These are phyloP conservation scores for Lichtheimia ramosa DNA, from an alignment of 371 early-diverging fungal species.

Conservation along the genomic window DNA sequence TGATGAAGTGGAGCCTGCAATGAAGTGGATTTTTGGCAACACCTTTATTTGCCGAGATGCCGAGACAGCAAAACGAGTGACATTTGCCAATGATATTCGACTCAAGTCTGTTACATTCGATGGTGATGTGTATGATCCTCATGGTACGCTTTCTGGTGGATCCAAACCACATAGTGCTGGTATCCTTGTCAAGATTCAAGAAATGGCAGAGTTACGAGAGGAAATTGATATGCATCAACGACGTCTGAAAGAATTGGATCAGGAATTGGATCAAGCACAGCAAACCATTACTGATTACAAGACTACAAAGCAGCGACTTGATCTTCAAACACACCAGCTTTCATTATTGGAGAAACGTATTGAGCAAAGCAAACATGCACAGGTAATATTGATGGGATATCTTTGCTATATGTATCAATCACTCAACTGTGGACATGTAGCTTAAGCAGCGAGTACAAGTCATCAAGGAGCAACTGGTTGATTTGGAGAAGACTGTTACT, in stretches of 20 bases:
- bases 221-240: constrained; percentile 51
- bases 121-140: constrained; percentile 99
- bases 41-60: constrained; percentile 92
- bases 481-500: constrained; percentile 29
- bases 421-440: not conserved
- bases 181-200: constrained; percentile 72
- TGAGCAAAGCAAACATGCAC: constrained; percentile 68
- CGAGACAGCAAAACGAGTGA: constrained; percentile 82
- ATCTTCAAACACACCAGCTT: constrained; percentile 74
- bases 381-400: constrained; percentile 26
- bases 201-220: constrained; percentile 57
- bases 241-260: constrained; percentile 47
- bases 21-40: constrained; percentile 95
- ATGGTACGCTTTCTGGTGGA: constrained; percentile 98
- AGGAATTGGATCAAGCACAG: constrained; percentile 38
- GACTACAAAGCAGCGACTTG: constrained; percentile 59
- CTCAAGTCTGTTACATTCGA: constrained; percentile 94
- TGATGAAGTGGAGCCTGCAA: constrained; percentile 77
- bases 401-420: too few relatives aligned
- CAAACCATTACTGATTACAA: constrained; percentile 45
- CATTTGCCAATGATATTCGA: constrained; percentile 82
- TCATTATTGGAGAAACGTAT: constrained; percentile 70
- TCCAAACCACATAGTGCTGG: constrained; percentile 77
- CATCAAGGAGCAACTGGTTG: constrained; percentile 29
- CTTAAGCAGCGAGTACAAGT: constrained; percentile 48